phyloP scores from a whole-genome alignment of 768 basidiomycete genomes.

The Phaffia tasmanica region DNA sequence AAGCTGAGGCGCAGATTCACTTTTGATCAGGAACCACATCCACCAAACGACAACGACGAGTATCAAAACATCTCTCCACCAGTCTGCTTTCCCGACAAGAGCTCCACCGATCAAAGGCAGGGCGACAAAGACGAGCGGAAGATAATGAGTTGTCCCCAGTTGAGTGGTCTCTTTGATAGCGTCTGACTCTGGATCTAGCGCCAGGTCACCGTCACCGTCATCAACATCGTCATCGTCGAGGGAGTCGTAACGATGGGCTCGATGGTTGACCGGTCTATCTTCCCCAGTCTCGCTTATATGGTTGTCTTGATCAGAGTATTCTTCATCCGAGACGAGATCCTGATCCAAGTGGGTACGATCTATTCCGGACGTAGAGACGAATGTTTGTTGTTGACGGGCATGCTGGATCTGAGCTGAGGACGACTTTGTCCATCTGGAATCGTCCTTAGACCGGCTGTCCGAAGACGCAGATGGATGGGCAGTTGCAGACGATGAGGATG shows the following conservation, averaged over 20 bases:
- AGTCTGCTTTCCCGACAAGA: slow-evolving; percentile 29
- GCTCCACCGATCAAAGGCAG: slow-evolving; percentile 31
- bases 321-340: background rate
- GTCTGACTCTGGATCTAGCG: background rate
- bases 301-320: background rate
- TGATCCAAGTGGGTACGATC: background rate
- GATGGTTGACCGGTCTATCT: background rate
- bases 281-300: background rate
- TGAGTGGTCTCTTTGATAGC: background rate
- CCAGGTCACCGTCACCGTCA: background rate
- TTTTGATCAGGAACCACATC: slow-evolving; percentile 34
- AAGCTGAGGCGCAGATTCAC: slow-evolving; percentile 15
- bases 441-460: background rate
- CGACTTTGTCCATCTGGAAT: background rate
- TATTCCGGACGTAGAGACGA: background rate
- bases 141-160: slow-evolving; percentile 28
- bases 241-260: background rate
- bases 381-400: background rate
- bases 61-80: slow-evolving; percentile 30
- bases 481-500: slow-evolving; percentile 10
- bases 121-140: slow-evolving; percentile 33
- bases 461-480: slow-evolving; percentile 1
- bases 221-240: background rate
- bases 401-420: background rate
- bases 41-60: slow-evolving; percentile 33